phyloP scores from a whole-genome alignment of 176 grass and related monocot genomes.

The Ensete ventricosum region DNA sequence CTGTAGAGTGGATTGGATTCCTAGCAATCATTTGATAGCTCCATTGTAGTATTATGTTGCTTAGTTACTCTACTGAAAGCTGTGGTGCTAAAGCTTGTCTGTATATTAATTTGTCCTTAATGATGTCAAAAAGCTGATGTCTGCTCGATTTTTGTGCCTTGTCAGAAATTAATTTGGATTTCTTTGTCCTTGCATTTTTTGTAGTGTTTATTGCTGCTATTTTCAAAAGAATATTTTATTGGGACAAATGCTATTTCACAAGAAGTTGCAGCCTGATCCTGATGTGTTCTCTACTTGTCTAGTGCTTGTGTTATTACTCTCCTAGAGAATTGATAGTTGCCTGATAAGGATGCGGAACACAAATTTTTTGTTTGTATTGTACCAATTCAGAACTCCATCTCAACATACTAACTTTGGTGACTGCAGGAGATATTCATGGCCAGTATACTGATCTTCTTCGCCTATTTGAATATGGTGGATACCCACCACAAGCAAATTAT shows the following conservation, averaged over 20 bases:
- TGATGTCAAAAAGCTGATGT: too few relatives aligned
- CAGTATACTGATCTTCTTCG: constrained; percentile 15
- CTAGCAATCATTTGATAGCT: too few relatives aligned
- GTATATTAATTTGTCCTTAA: too few relatives aligned
- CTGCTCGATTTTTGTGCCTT: neutral
- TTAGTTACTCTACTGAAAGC: too few relatives aligned
- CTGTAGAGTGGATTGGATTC: too few relatives aligned
- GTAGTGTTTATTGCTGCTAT: neutral
- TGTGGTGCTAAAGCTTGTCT: too few relatives aligned
- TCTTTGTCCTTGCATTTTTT: neutral
- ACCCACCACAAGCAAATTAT: constrained; percentile 9
- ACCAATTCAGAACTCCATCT: neutral
- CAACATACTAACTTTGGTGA: neutral
- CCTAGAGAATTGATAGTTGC: too few relatives aligned
- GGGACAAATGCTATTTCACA: neutral
- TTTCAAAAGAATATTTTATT: neutral
- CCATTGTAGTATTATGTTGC: too few relatives aligned
- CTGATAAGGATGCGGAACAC: neutral
- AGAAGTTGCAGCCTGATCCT: neutral
- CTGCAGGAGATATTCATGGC: constrained; percentile 12
- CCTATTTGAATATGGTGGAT: constrained; percentile 8
- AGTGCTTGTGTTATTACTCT: neutral
- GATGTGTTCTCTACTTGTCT: neutral
- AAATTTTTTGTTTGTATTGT: neutral
- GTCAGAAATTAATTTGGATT: neutral